Base-by-base conservation (phyloP, 2,329 filamentous ascomycete species). In the Penicillium sp. region DNA sequence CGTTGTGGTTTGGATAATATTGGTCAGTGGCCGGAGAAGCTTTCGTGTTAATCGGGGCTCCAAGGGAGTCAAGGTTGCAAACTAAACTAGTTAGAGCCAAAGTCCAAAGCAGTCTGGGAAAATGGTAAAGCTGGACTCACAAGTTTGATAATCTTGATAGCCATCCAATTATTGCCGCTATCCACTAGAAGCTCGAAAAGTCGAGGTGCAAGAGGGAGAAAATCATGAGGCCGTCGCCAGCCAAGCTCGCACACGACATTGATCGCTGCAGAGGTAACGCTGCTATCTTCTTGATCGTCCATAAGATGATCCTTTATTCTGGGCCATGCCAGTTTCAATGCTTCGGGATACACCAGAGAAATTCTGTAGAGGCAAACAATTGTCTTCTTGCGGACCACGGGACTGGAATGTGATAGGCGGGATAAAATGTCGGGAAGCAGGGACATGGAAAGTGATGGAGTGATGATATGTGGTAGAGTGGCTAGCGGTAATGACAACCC, bases 141-240 rank as follows among this genome's bases (percentile, higher is more conserved):
- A 57, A 99, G 82, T 75, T 99, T 99, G 71, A 99, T 97, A 56
- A 99, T 84, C 71, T 99, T 99, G 69, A 99, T 99, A 52, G 92
- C 92, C 93, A 99, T 97, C 94, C 94, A 99, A 73, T 99, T 99
- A 73, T 99, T 97, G 30, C 89, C 89, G 49, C 91, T 88, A 54
- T 95, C 89, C 10, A 97, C 92, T 21, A 99, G 78, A 15, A 99
- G 80, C 68, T 97, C 92, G 65, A 97, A 99, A 21, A 99, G 75
- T 52, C 94, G 83, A 7, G 94, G 94, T 0, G 94, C 94, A 24
- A 99, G 79, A 12, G 94, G 90, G 24, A 99, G 78, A 63, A 97
- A 97, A 72, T 99, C 94, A 61, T 93, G 88, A 3, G 94, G 94
- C 61, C 94, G 83, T 62, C 94, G 84, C 90, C 93, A 97, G 5